Base-by-base conservation (phyloP, 768 basidiomycete genomes). In the Lactarius quietus region DNA sequence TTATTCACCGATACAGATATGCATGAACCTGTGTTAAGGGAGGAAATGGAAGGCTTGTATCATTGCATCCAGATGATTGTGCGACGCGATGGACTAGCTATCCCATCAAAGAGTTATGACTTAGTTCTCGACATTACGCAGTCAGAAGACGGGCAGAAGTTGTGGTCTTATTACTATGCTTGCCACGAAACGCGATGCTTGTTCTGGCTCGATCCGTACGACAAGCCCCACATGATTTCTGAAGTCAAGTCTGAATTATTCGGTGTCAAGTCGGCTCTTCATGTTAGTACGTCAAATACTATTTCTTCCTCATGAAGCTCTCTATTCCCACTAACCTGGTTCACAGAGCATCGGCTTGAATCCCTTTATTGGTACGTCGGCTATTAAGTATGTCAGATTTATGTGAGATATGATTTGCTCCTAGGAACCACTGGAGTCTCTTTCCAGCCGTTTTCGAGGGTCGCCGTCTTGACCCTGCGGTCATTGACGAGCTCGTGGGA, bases 1-100 rank as follows among this genome's bases (percentile, higher is more conserved):
- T 77, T 83, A 0, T 82, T 82, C 38, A 86, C 86, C 0, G 86
- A 88, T 63, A 80, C 79, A 28, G 71, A 86, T 65, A 73, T 87
- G 17, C 80, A 76, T 41, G 76, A n/a, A n/a, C n/a, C n/a, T n/a
- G n/a, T n/a, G n/a, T n/a, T n/a, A n/a, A n/a, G n/a, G n/a, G n/a
- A n/a, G 0, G 78, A 79, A 43, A 74, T 85, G 3, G 73, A 75
- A 8, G 70, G 72, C 7, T 81, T 65, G 17, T 33, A 61, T 51
- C 4, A 23, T 7, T 33, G 26, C 59, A 3, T 65, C n/a, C 43
- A 57, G 36, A 7, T 15, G 1, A 6, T 61, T 61, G 1, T 61
- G 9, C 35, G 1, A 76, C 52, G 72, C 68, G 45, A 31, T 0
- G 0, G 66, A 33, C 2, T 53, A 14, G n/a, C 14, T 3, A 57